phyloP scores from a whole-genome alignment of 2,329 filamentous ascomycete genomes.

The Sphaerulina vaccinii region DNA sequence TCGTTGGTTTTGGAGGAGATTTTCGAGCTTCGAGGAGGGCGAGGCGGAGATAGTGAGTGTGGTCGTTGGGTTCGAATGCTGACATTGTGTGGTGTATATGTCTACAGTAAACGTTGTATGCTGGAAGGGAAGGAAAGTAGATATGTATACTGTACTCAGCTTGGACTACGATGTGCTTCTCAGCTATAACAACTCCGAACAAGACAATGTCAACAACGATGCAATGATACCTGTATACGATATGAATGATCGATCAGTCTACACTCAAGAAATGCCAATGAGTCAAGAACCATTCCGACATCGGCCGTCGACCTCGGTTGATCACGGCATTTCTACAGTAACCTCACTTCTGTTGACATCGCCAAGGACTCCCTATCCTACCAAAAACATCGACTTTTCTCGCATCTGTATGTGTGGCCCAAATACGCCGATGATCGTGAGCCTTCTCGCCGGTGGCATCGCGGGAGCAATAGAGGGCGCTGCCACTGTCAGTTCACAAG shows the following conservation, averaged over 20 bases:
- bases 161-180: neutral
- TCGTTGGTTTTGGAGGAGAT: conserved; percentile 83
- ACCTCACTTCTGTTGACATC: neutral
- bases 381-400: neutral
- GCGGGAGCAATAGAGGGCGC: conserved; percentile 39
- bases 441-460: conserved; percentile 38
- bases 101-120: no score
- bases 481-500: conserved; percentile 28
- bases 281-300: conserved; percentile 4
- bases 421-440: conserved; percentile 36
- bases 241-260: no score
- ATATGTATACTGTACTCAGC: no score
- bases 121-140: no score
- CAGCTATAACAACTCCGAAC: no score
- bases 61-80: conserved; percentile 13
- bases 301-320: conserved; percentile 7
- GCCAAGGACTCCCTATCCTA: neutral
- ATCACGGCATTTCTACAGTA: neutral
- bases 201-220: no score
- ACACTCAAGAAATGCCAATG: no score
- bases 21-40: conserved; percentile 74
- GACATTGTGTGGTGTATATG: conserved; percentile 14
- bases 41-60: conserved; percentile 59
- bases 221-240: no score
- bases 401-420: conserved; percentile 18